Percentiles rank a stretch among this genome's conserved stretches.
phyloP scores from a whole-genome alignment of 2,329 filamentous ascomycete genomes.

The Venturia aucupariae region DNA sequence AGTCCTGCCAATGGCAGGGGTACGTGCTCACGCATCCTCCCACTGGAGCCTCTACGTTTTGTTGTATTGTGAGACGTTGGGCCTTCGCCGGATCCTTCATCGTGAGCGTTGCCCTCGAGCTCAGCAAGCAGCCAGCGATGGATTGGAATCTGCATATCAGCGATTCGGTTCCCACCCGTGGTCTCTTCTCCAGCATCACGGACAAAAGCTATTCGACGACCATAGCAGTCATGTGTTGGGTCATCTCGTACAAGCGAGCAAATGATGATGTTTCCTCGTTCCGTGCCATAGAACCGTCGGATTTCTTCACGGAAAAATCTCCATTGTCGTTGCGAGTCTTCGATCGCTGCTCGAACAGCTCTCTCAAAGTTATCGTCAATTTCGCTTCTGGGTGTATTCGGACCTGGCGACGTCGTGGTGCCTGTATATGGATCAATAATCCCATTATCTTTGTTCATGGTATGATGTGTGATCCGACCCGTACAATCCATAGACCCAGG shows the following conservation, averaged over 20 bases:
- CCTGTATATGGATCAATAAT: slow-evolving; percentile 20
- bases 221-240: slow-evolving; percentile 20
- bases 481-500: slow-evolving; percentile 22
- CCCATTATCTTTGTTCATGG: slow-evolving; percentile 23
- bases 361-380: slow-evolving; percentile 20
- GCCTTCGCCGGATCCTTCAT: slow-evolving; percentile 16
- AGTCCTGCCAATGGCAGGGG: not conserved
- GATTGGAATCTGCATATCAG: slow-evolving; percentile 21
- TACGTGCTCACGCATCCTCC: slow-evolving; percentile 15
- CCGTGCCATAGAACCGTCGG: slow-evolving; percentile 20
- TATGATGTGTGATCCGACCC: slow-evolving; percentile 22
- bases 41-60: slow-evolving; percentile 18
- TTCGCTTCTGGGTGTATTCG: slow-evolving; percentile 21
- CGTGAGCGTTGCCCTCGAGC: slow-evolving; percentile 19
- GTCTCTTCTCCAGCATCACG: slow-evolving; percentile 16
- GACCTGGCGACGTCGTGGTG: slow-evolving; percentile 18
- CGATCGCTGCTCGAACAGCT: slow-evolving; percentile 20
- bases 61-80: slow-evolving; percentile 18
- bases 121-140: slow-evolving; percentile 20
- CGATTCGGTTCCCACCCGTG: slow-evolving; percentile 17
- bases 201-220: slow-evolving; percentile 19
- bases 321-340: slow-evolving; percentile 21
- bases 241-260: slow-evolving; percentile 21
- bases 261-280: slow-evolving; percentile 22
- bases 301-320: slow-evolving; percentile 21